Evolutionary conservation across 352 stramenopile genomes (phyloP).

Genomic region (Halophytophthora polymorphica): DNA sequence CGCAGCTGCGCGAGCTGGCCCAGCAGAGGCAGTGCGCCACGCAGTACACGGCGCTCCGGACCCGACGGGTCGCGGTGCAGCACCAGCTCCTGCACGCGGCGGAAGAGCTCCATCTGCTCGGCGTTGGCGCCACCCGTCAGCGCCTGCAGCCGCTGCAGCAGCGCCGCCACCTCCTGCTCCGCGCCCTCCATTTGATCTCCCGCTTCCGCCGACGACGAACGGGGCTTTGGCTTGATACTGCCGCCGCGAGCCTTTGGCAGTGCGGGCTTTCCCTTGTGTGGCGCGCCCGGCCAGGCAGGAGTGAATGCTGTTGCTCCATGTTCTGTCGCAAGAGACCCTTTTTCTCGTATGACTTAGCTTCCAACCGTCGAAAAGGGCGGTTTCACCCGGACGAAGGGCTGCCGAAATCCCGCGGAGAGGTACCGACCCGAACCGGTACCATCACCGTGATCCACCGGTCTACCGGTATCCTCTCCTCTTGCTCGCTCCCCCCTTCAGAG

Average conservation of each 20-base stretch:
- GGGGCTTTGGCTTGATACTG: not conserved
- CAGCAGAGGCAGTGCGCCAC: constrained; percentile 39
- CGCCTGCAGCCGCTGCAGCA: constrained; percentile 50
- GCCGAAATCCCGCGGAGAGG: too few relatives aligned
- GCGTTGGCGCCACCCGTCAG: constrained; percentile 28
- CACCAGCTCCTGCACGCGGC: constrained; percentile 57
- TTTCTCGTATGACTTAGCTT: too few relatives aligned
- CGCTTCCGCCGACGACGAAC: too few relatives aligned
- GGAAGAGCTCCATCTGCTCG: constrained; percentile 59
- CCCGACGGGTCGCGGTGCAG: constrained; percentile 55
- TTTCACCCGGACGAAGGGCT: too few relatives aligned
- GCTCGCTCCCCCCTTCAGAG: not conserved
- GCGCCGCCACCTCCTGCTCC: constrained; percentile 44
- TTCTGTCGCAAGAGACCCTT: too few relatives aligned
- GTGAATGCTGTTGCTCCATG: too few relatives aligned
- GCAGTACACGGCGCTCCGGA: constrained; percentile 33
- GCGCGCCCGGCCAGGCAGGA: too few relatives aligned
- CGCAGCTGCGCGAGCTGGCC: constrained; percentile 48
- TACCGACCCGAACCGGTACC: too few relatives aligned
- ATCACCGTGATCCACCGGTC: too few relatives aligned
- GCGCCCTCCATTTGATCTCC: constrained; percentile 23
- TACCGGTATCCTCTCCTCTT: not conserved
- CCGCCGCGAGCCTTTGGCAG: not conserved
- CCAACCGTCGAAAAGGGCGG: too few relatives aligned
- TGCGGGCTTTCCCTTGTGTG: constrained; percentile 9